Conservation (phyloP, 116 monocot genomes). For the Posidonia oceanica region DNA sequence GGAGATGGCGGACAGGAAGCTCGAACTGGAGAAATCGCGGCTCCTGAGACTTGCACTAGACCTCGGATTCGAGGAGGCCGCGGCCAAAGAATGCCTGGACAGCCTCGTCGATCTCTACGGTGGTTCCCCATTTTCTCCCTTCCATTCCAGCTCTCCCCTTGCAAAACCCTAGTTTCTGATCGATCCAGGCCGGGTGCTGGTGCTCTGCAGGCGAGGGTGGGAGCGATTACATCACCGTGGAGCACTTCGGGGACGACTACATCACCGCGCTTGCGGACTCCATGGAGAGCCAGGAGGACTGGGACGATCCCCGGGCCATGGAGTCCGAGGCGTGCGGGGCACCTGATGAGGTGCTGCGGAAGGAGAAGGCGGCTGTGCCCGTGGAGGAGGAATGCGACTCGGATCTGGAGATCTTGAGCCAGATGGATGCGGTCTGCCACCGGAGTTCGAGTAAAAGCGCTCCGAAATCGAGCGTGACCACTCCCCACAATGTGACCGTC, state of each 20-base stretch:
- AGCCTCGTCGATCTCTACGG: slow-evolving; percentile 82
- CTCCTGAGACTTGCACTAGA: slow-evolving; percentile 75
- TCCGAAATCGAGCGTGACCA: background rate
- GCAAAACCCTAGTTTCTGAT: slow-evolving; percentile 2
- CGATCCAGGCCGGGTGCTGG: no score
- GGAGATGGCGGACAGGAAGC: slow-evolving; percentile 11
- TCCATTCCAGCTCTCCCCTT: background rate
- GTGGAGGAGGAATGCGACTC: slow-evolving; percentile 24
- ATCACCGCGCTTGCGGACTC: slow-evolving; percentile 73
- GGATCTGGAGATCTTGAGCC: slow-evolving; percentile 63
- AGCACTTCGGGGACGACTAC: slow-evolving; percentile 82
- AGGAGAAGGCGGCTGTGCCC: background rate
- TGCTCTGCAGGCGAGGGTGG: slow-evolving; percentile 62
- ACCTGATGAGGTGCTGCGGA: slow-evolving; percentile 25
- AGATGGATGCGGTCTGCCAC: slow-evolving; percentile 8
- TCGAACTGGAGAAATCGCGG: slow-evolving; percentile 55
- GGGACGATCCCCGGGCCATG: slow-evolving; percentile 73
- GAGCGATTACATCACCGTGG: slow-evolving; percentile 71
- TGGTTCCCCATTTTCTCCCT: slow-evolving; percentile 16
- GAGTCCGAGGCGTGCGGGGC: slow-evolving; percentile 65
- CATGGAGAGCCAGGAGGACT: slow-evolving; percentile 65
- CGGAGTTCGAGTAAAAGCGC: background rate
- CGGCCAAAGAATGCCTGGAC: slow-evolving; percentile 61
- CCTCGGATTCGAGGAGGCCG: slow-evolving; percentile 65
- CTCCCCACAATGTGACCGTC: background rate